Percentiles rank a stretch among this genome's conserved stretches.
Evolutionary conservation across 2,329 filamentous ascomycete species (phyloP).

Genomic region (Emydomyces testavorans): DNA sequence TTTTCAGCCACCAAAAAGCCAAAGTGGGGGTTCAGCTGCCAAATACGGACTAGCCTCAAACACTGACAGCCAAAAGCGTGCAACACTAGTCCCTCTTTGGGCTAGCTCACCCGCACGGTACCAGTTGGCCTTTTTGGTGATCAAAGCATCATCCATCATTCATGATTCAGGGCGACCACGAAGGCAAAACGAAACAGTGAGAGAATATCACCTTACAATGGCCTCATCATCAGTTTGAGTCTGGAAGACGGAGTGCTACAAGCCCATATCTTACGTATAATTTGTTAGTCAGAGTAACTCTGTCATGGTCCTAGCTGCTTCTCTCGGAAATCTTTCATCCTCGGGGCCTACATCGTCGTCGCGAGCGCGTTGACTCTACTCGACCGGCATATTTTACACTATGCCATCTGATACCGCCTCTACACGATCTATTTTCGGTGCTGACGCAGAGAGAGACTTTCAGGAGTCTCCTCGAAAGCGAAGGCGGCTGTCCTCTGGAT

Average conservation of each 20-base stretch:
- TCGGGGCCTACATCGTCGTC: background rate
- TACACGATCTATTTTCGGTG: background rate
- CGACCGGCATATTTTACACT: background rate
- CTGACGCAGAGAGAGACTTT: background rate
- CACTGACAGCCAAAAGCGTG: slow-evolving; percentile 10
- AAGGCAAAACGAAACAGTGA: background rate
- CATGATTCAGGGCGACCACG: background rate
- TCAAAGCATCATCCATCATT: too few relatives aligned
- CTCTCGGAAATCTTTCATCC: background rate
- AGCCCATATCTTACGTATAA: background rate
- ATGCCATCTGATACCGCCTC: slow-evolving; percentile 8
- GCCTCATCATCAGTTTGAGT: slow-evolving; percentile 3
- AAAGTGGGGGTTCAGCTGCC: background rate
- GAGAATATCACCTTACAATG: slow-evolving; percentile 6
- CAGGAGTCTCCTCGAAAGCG: slow-evolving; percentile 16
- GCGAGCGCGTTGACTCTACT: background rate
- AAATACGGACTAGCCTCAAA: slow-evolving; percentile 1
- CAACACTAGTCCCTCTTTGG: background rate
- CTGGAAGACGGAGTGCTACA: background rate
- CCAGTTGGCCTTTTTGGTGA: too few relatives aligned
- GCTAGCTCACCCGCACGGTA: background rate
- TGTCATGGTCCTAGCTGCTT: background rate
- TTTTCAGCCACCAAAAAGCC: background rate
- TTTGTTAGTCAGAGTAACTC: background rate
- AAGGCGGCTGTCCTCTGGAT: slow-evolving; percentile 12